Evolutionary conservation across 2,329 filamentous ascomycete species (phyloP).

Genomic region (Blumeria graminis): DNA sequence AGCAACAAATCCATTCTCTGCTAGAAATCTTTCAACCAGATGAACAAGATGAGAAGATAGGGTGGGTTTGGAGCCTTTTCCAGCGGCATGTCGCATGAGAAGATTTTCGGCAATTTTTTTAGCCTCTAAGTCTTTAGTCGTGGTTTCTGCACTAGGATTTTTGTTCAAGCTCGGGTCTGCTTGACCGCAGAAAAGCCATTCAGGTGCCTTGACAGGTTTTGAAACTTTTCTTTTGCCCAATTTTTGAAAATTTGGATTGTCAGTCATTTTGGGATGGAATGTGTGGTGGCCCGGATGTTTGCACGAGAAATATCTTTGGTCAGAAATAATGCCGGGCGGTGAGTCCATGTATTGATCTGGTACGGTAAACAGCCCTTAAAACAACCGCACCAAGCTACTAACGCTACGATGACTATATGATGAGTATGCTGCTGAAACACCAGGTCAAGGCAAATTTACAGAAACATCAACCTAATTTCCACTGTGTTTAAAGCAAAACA

Average conservation of each 20-base stretch:
- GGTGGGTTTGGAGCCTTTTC: slow-evolving; percentile 12
- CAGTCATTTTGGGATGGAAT: slow-evolving; percentile 7
- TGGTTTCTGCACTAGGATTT: slow-evolving; percentile 6
- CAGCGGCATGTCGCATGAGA: slow-evolving; percentile 10
- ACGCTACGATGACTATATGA: too few relatives aligned
- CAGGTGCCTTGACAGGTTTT: slow-evolving; percentile 6
- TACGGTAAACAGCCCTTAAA: too few relatives aligned
- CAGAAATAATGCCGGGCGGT: neutral
- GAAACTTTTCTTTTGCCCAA: slow-evolving; percentile 12
- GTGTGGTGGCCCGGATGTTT: neutral
- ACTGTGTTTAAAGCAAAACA: too few relatives aligned
- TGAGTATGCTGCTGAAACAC: too few relatives aligned
- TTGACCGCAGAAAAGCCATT: slow-evolving; percentile 14
- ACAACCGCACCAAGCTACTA: too few relatives aligned
- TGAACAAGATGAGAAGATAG: slow-evolving; percentile 38
- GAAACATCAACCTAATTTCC: too few relatives aligned
- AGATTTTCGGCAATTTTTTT: slow-evolving; percentile 13
- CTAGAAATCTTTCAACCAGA: slow-evolving; percentile 41
- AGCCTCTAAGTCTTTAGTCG: slow-evolving; percentile 10
- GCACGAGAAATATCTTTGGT: neutral
- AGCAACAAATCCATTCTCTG: slow-evolving; percentile 36
- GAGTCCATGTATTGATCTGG: neutral
- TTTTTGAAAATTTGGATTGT: slow-evolving; percentile 15
- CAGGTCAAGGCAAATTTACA: too few relatives aligned
- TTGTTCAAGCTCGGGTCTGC: slow-evolving; percentile 5